These are phyloP conservation scores for Lactifluus volemus DNA, from an alignment of 768 basidiomycete species.

Conservation along the genomic window DNA sequence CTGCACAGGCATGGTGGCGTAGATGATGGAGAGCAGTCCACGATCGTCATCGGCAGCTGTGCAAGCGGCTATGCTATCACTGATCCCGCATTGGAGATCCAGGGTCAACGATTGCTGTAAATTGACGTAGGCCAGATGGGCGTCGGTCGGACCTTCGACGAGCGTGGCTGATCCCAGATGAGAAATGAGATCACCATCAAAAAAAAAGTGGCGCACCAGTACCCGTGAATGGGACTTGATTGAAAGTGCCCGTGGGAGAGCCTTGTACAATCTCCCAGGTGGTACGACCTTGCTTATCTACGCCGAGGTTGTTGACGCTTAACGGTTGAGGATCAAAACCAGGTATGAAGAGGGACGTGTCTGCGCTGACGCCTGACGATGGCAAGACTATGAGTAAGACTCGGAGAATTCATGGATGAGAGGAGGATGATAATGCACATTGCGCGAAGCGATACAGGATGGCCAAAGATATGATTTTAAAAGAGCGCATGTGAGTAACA, in stretches of 20 bases:
- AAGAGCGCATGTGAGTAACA: background rate
- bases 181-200: background rate
- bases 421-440: background rate
- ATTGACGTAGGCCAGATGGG: slow-evolving; percentile 5
- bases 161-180: background rate
- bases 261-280: slow-evolving; percentile 9
- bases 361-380: slow-evolving; percentile 1
- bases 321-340: slow-evolving; percentile 10
- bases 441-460: background rate
- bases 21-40: background rate
- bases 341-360: slow-evolving; percentile 4
- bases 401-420: background rate
- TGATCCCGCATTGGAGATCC: slow-evolving; percentile 5
- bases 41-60: background rate
- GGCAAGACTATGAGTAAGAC: background rate
- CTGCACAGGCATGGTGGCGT: background rate
- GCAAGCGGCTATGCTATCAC: background rate
- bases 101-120: background rate
- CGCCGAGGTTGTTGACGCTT: background rate
- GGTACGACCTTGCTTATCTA: slow-evolving; percentile 4
- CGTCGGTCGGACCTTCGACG: slow-evolving; percentile 2
- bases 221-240: background rate
- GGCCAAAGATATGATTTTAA: background rate
- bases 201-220: background rate
- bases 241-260: background rate